Evolutionary conservation across 2,329 filamentous ascomycete species (phyloP).

Genomic region (Chrysoporthe deuterocubensis): DNA sequence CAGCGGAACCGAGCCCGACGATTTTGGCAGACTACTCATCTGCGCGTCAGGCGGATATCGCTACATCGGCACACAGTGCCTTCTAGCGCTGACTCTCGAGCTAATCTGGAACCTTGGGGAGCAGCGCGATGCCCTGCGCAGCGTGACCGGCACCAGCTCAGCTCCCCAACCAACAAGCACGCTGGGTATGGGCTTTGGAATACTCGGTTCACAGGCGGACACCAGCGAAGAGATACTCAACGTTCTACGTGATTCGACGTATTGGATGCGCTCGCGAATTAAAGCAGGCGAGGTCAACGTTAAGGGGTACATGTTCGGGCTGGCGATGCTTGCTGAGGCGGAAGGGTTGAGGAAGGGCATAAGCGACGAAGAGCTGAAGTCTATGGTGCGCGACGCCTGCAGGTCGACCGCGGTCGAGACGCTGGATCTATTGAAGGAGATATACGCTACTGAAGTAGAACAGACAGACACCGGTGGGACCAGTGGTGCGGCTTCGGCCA

Average conservation of each 20-base stretch:
- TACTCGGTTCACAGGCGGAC: conserved; percentile 35
- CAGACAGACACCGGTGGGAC: background rate
- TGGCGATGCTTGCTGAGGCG: conserved; percentile 46
- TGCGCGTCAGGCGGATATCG: conserved; percentile 49
- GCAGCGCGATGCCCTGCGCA: conserved; percentile 40
- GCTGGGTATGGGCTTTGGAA: conserved; percentile 14
- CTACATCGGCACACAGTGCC: conserved; percentile 44
- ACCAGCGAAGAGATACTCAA: conserved; percentile 46
- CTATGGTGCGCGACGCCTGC: conserved; percentile 38
- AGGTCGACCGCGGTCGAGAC: conserved; percentile 42
- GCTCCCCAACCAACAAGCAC: conserved; percentile 1
- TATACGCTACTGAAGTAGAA: conserved; percentile 31
- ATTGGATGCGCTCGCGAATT: conserved; percentile 47
- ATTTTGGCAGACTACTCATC: conserved; percentile 45
- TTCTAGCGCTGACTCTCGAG: conserved; percentile 51
- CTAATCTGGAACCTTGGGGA: conserved; percentile 51
- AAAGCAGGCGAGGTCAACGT: conserved; percentile 57
- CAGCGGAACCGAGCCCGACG: conserved; percentile 40
- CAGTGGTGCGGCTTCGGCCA: background rate
- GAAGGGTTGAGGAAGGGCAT: conserved; percentile 45
- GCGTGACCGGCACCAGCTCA: background rate
- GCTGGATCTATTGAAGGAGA: conserved; percentile 40
- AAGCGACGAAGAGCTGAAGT: conserved; percentile 39
- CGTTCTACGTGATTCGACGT: conserved; percentile 46
- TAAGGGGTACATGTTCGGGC: conserved; percentile 53